These are phyloP conservation scores for Rhodotorula toruloides DNA, from an alignment of 768 basidiomycete genomes.

Conservation along the genomic window DNA sequence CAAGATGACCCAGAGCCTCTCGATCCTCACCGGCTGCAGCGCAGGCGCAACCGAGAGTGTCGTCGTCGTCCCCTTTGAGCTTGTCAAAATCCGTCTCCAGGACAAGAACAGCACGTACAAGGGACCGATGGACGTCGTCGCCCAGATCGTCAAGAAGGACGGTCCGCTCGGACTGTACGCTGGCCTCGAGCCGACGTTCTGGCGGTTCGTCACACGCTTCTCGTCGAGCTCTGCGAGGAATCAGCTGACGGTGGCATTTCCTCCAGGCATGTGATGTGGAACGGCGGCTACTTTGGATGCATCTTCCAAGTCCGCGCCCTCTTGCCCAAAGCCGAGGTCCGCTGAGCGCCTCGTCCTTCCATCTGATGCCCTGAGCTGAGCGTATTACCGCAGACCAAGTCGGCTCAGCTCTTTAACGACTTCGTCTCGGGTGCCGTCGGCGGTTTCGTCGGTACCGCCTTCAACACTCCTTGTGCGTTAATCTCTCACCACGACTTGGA, in stretches of 20 bases:
- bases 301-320: constrained; percentile 77
- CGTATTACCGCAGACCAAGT: constrained; percentile 55
- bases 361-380: too few species aligned
- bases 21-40: constrained; percentile 80
- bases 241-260: too few species aligned
- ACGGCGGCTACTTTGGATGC: constrained; percentile 84
- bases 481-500: background rate
- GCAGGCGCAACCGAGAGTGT: constrained; percentile 90
- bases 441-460: constrained; percentile 59
- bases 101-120: constrained; percentile 85
- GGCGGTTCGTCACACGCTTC: constrained; percentile 60
- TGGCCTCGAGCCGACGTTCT: constrained; percentile 96
- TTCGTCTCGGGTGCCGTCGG: constrained; percentile 85
- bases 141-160: constrained; percentile 67
- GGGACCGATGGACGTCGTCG: constrained; percentile 87
- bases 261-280: constrained; percentile 40
- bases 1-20: constrained; percentile 84
- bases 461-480: constrained; percentile 75
- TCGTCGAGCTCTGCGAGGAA: too few species aligned
- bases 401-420: constrained; percentile 70
- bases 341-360: constrained; percentile 36
- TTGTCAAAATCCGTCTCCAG: constrained; percentile 65
- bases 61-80: constrained; percentile 83
- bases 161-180: constrained; percentile 81
- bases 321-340: constrained; percentile 78